Evolutionary conservation across 164 flowering plant species (phyloP).

Genomic region (Kalanchoe fedtschenkoi): DNA sequence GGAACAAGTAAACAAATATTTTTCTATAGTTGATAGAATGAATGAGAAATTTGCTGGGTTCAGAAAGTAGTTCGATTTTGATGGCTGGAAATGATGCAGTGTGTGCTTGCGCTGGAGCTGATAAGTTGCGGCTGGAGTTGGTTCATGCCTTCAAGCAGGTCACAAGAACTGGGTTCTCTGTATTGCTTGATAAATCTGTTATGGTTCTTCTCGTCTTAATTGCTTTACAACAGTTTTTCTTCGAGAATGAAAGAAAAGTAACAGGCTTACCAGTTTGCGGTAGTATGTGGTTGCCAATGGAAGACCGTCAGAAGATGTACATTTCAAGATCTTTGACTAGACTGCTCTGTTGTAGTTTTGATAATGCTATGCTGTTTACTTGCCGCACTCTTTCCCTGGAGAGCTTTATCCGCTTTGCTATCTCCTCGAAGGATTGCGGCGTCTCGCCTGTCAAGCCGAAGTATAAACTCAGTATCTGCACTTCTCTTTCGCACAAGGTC

Average conservation of each 20-base stretch:
- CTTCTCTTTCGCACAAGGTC: slow-evolving; percentile 34
- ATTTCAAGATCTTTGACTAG: slow-evolving; percentile 10
- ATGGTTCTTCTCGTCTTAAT: too few relatives aligned
- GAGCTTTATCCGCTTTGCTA: slow-evolving; percentile 35
- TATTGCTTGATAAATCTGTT: too few relatives aligned
- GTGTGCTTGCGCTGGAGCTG: too few relatives aligned
- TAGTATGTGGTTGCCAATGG: neutral
- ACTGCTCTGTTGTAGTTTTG: slow-evolving; percentile 22
- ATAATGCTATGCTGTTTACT: slow-evolving; percentile 30
- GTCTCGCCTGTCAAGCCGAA: slow-evolving; percentile 40
- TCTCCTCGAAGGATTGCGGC: slow-evolving; percentile 40
- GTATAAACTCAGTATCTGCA: slow-evolving; percentile 23
- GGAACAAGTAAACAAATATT: too few relatives aligned
- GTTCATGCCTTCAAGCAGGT: slow-evolving; percentile 47
- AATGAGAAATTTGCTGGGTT: neutral
- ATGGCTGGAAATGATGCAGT: too few relatives aligned
- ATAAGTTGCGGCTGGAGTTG: too few relatives aligned
- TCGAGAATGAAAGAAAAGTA: too few relatives aligned
- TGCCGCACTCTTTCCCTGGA: slow-evolving; percentile 56
- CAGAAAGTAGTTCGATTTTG: neutral
- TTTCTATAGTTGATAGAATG: too few relatives aligned
- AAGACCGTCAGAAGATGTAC: neutral
- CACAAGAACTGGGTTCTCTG: slow-evolving; percentile 97
- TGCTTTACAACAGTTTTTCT: too few relatives aligned
- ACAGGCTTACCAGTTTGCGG: too few relatives aligned